Base-by-base conservation (phyloP, 305 asterid genomes). In the Fraxinus platypoda region DNA sequence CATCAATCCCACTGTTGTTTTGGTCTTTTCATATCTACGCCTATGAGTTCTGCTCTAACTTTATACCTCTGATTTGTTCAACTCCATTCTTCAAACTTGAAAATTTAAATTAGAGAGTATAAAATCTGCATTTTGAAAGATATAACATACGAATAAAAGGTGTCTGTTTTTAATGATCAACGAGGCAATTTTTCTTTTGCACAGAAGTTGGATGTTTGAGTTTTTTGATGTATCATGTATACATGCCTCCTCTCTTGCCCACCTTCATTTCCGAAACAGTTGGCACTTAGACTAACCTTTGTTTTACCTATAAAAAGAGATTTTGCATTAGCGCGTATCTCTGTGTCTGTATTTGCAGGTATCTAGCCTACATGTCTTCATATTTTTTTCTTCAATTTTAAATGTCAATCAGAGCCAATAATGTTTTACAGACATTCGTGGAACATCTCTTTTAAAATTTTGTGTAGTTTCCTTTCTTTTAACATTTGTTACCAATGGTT, bases 1-100 rank as follows among this genome's bases (percentile, higher is more conserved):
- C 34, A 25, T 66, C 19, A 66, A 57, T 26, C 35, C 74, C 34
- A 66, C 23, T 66, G 74, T 66, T 66, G 31, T 64, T 26, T 25
- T 26, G 35, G 74, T 6, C 35, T 66, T 66, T 66, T 66, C 2
- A 66, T 62, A 62, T 0, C 37, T 13, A 75, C 3, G 25, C 19
- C n/a, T 3, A 25, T 54, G 11, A 35, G 68, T 74, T 66, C 74
- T 2, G 25, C 57, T 76, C 43, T 82, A 79, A 73, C 81, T 81
- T 76, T 80, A 19, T 77, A 25, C 21, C 8, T 85, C 78, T 46
- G 66, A 26, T 77, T 77, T 31, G 75, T 78, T 75, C 83, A 62
- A 41, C 34, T 31, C 17, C 5, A 41, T 75, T 74, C 33, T 68
- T 21, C 75, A 77, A 73, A 31, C 59, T 64, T 49, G 71, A 57